A percentile compares a stretch with the other conserved stretches of the same genome.
Evolutionary conservation across 192 early-diverging fungal genomes (phyloP).

Genomic region (Linnemannia zychae): DNA sequence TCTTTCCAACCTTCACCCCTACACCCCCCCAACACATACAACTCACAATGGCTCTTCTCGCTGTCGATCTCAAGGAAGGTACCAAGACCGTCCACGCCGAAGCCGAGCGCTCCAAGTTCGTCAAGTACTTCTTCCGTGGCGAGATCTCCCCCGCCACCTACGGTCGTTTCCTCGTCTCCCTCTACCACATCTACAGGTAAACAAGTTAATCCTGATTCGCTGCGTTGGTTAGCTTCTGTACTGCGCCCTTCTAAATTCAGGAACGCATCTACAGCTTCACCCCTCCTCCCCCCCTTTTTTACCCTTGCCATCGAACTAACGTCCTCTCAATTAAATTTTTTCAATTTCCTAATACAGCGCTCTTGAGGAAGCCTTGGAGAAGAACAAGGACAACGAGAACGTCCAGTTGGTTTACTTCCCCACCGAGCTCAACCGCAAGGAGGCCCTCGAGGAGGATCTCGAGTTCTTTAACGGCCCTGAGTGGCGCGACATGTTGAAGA

Average conservation of each 20-base stretch:
- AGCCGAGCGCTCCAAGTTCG: constrained; percentile 67
- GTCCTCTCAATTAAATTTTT: constrained; percentile 16
- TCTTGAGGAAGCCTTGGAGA: constrained; percentile 64
- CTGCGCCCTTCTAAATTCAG: neutral
- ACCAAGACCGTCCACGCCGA: constrained; percentile 65
- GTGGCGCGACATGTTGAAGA: constrained; percentile 40
- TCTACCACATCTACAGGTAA: constrained; percentile 67
- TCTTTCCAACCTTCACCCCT: neutral
- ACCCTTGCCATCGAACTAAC: neutral
- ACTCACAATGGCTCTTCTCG: constrained; percentile 56
- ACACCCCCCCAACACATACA: neutral
- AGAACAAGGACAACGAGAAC: constrained; percentile 61
- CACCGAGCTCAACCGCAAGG: constrained; percentile 59
- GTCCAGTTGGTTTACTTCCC: constrained; percentile 67
- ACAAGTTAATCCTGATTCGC: neutral
- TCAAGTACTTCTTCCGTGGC: constrained; percentile 68
- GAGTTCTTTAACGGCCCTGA: constrained; percentile 62
- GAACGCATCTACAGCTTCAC: neutral
- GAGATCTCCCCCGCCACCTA: constrained; percentile 62
- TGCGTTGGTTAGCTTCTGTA: neutral
- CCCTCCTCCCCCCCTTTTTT: neutral
- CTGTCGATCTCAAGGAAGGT: constrained; percentile 66
- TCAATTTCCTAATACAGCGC: constrained; percentile 24
- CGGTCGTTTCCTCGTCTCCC: constrained; percentile 63
- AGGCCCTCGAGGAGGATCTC: constrained; percentile 61